Evolutionary conservation across 768 basidiomycete species (phyloP).

Genomic region (Fibroporia radiculosa): DNA sequence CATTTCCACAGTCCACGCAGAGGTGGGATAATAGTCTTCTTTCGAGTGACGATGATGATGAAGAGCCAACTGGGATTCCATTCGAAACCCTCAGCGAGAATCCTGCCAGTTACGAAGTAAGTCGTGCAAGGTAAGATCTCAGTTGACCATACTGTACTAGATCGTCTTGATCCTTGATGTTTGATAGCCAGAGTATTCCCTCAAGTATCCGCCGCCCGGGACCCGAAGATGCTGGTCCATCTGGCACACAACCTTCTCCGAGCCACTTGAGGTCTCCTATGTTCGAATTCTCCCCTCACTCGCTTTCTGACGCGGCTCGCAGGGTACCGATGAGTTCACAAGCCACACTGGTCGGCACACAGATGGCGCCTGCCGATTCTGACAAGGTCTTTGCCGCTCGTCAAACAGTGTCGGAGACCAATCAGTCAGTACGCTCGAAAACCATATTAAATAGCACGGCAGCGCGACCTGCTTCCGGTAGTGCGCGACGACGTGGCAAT

Average conservation of each 20-base stretch:
- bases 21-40: neutral
- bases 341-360: conserved; percentile 2
- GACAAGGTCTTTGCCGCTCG: neutral
- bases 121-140: neutral
- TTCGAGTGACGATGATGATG: neutral
- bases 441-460: neutral
- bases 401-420: neutral
- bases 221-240: conserved; percentile 12
- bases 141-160: too few relatives aligned
- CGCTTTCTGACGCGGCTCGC: neutral
- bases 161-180: too few relatives aligned
- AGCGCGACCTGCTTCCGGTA: neutral
- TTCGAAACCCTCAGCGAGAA: neutral
- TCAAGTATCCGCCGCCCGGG: conserved; percentile 4
- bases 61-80: too few relatives aligned
- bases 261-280: neutral
- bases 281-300: neutral
- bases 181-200: too few relatives aligned
- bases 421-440: neutral
- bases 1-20: neutral
- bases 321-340: conserved; percentile 4
- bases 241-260: conserved; percentile 10
- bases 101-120: neutral
- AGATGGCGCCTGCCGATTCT: neutral
- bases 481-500: neutral